A percentile compares a stretch with the other conserved stretches of the same genome.
phyloP scores from a whole-genome alignment of 768 basidiomycete species.

The Exsudoporus frostii region DNA sequence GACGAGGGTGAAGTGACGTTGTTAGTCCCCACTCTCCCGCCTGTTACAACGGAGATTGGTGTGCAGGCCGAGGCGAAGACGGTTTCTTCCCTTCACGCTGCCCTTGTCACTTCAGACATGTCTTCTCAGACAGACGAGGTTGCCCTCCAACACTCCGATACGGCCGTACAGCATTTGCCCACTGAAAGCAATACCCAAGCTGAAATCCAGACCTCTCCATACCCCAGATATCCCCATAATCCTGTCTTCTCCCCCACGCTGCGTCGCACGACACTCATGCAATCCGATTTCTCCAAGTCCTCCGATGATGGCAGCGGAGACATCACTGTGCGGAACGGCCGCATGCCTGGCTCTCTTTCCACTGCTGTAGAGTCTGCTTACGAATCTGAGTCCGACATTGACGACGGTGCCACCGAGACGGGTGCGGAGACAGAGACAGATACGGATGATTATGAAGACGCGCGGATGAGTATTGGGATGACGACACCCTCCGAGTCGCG shows the following conservation, averaged over 20 bases:
- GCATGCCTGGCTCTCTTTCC: constrained; percentile 23
- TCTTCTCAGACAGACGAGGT: constrained; percentile 51
- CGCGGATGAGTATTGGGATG: constrained; percentile 59
- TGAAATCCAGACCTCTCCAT: constrained; percentile 38
- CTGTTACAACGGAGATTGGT: constrained; percentile 36
- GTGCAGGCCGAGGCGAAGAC: constrained; percentile 38
- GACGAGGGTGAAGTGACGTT: constrained; percentile 39
- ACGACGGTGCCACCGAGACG: constrained; percentile 52
- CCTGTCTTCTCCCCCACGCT: constrained; percentile 22
- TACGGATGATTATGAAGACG: constrained; percentile 71
- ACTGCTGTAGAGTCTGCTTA: constrained; percentile 30
- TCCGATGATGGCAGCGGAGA: constrained; percentile 38
- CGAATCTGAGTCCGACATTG: constrained; percentile 44
- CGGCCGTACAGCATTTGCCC: constrained; percentile 47
- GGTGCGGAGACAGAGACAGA: constrained; percentile 70
- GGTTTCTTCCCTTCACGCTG: constrained; percentile 12
- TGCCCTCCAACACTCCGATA: constrained; percentile 33
- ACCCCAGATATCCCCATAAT: constrained; percentile 23
- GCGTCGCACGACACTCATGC: constrained; percentile 48
- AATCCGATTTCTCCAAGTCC: constrained; percentile 38
- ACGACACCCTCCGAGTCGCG: constrained; percentile 65
- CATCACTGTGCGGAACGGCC: constrained; percentile 31
- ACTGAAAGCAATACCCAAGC: constrained; percentile 30
- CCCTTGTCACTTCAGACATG: constrained; percentile 32
- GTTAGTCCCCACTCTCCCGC: constrained; percentile 29